A percentile compares a stretch with the other conserved stretches of the same genome.
These are phyloP conservation scores for Wallemia mellicola DNA, from an alignment of 1,284 basidiomycete genomes.

Conservation along the genomic window DNA sequence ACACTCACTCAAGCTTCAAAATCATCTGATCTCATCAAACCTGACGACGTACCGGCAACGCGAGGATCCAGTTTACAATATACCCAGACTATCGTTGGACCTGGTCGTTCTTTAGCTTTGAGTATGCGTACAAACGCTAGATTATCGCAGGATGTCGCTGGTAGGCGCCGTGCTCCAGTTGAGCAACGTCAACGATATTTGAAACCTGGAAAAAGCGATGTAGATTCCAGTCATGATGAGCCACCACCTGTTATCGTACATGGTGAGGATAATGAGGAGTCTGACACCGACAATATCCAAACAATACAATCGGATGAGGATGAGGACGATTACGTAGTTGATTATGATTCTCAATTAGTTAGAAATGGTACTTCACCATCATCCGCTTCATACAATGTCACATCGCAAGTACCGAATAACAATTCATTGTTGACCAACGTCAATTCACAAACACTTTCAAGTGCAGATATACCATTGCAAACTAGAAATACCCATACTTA, in stretches of 20 bases:
- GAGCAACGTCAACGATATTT: neutral
- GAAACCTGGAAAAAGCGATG: neutral
- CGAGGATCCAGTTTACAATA: neutral
- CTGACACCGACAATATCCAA: neutral
- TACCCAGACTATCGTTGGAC: neutral
- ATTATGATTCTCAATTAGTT: neutral
- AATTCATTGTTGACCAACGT: too few relatives aligned
- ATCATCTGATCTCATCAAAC: neutral
- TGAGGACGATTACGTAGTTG: neutral
- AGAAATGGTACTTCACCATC: neutral
- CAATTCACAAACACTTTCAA: neutral
- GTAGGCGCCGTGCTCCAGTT: neutral
- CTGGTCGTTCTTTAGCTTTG: neutral
- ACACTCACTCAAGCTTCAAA: neutral
- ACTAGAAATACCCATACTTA: neutral
- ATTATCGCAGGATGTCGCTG: neutral
- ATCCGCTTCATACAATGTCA: neutral
- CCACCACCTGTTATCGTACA: neutral
- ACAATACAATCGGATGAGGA: neutral
- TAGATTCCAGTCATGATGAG: neutral
- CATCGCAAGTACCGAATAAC: too few relatives aligned
- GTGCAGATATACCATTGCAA: neutral
- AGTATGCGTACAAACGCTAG: neutral
- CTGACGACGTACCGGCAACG: neutral
- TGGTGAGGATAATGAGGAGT: neutral